phyloP scores from a whole-genome alignment of 2,329 filamentous ascomycete species.

The Neopestalotiopsis sp. region DNA sequence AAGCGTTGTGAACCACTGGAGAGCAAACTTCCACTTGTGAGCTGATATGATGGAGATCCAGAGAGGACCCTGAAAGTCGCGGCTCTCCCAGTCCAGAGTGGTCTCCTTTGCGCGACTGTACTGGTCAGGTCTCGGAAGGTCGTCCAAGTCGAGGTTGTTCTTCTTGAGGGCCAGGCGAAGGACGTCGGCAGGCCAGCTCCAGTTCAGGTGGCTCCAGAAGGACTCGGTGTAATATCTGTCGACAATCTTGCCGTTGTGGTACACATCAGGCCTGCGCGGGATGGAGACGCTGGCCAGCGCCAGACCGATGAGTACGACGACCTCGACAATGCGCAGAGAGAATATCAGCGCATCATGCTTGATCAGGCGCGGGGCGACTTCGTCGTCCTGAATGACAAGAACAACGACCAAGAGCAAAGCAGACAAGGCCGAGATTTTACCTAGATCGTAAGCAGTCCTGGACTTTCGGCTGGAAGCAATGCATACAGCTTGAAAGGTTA shows the following conservation, averaged over 20 bases:
- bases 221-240: slow-evolving; percentile 68
- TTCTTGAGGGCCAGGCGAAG: slow-evolving; percentile 61
- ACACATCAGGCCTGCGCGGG: slow-evolving; percentile 72
- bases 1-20: slow-evolving; percentile 65
- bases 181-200: slow-evolving; percentile 64
- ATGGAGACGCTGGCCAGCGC: slow-evolving; percentile 57
- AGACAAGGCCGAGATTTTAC: slow-evolving; percentile 56
- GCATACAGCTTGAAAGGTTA: slow-evolving; percentile 56
- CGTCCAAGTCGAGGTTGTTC: slow-evolving; percentile 63
- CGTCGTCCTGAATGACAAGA: slow-evolving; percentile 50
- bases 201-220: slow-evolving; percentile 66
- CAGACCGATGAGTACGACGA: slow-evolving; percentile 50
- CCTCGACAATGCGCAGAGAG: slow-evolving; percentile 52
- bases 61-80: slow-evolving; percentile 54
- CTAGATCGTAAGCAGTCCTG: slow-evolving; percentile 58
- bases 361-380: slow-evolving; percentile 40
- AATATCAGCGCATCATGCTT: slow-evolving; percentile 41
- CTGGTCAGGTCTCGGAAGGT: slow-evolving; percentile 67
- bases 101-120: slow-evolving; percentile 55
- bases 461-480: slow-evolving; percentile 55
- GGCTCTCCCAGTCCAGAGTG: slow-evolving; percentile 54
- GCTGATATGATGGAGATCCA: slow-evolving; percentile 64
- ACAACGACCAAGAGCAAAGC: slow-evolving; percentile 48
- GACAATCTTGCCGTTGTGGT: slow-evolving; percentile 60
- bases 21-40: slow-evolving; percentile 58